Base-by-base conservation (phyloP, 768 basidiomycete species). In the Auricularia sp. region DNA sequence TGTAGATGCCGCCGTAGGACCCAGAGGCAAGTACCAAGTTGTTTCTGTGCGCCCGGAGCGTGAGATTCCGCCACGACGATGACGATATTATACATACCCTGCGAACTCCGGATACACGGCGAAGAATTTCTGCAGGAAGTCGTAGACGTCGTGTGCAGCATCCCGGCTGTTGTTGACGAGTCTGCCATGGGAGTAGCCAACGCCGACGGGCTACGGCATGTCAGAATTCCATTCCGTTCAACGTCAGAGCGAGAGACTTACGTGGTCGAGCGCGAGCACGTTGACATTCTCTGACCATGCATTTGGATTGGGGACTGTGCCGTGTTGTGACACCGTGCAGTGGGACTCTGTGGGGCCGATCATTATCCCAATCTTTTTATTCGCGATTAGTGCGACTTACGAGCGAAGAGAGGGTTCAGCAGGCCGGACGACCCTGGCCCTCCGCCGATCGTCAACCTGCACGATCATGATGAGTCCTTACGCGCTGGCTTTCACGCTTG, bases 51-150 rank as follows among this genome's bases (percentile, higher is more conserved):
- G 29, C 0, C 29, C 29, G 29, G 29, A 29, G 29, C 29, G 29
- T 29, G 0, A 29, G 29, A 29, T 29, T 0, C 0, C 0, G 29
- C 29, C 29, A 29, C 29, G 29, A 29, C 29, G 29, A 29, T 0
- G 29, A 29, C 0, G 29, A 29, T 29, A 23, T 23, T 23, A 23
- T 23, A 29, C 29, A 29, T 29, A 29, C 29, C 29, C 29, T 29
- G 36, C 10, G 39, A 72, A 62, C 1, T 70, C 51, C 6, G 72
- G 72, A 63, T 67, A 73, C 4, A 75, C 61, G 5, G 51, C 64
- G 67, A 69, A 74, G 66, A 76, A 75, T 61, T 73, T 75, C 60
- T 76, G 74, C 23, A 77, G 51, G 61, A 77, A 77, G 66, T 75
- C 76, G 63, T 76, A 77, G 12, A 71, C 72, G 65, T 76, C 76